These are phyloP conservation scores for Sophora flavescens DNA, from an alignment of 306 rosid genomes.

Conservation along the genomic window DNA sequence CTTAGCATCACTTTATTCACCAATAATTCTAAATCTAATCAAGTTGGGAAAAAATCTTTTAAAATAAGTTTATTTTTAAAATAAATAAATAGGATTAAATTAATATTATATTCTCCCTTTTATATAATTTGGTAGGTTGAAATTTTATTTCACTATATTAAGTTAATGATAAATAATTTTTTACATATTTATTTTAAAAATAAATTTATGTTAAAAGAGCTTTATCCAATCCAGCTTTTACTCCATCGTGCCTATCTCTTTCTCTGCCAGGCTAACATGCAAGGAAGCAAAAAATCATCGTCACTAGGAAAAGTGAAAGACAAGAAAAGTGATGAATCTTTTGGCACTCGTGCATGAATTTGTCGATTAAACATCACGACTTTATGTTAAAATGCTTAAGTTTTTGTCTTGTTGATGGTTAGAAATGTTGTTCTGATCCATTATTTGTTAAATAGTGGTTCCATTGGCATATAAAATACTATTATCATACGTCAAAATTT, in stretches of 20 bases:
- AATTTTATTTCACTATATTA: too few relatives aligned
- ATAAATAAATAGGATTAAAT: too few relatives aligned
- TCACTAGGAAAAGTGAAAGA: slow-evolving; percentile 38
- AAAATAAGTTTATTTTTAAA: too few relatives aligned
- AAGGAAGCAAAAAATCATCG: slow-evolving; percentile 46
- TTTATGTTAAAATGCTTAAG: slow-evolving; percentile 48
- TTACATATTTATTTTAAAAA: too few relatives aligned
- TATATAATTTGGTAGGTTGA: too few relatives aligned
- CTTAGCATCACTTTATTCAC: slow-evolving; percentile 32
- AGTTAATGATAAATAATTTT: too few relatives aligned
- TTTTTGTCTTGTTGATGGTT: slow-evolving; percentile 50
- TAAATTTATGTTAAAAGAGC: too few relatives aligned
- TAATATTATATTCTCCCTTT: too few relatives aligned
- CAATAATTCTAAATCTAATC: slow-evolving; percentile 67
- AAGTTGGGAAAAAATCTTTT: not conserved
- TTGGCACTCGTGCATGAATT: slow-evolving; percentile 68
- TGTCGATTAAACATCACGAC: slow-evolving; percentile 47
- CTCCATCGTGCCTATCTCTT: slow-evolving; percentile 37
- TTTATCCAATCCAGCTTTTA: slow-evolving; percentile 20
- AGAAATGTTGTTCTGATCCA: slow-evolving; percentile 39
- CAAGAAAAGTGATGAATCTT: slow-evolving; percentile 51
- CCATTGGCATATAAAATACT: slow-evolving; percentile 8
- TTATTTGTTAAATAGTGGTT: slow-evolving; percentile 5
- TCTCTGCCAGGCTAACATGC: slow-evolving; percentile 9
- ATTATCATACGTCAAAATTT: slow-evolving; percentile 23